Percentiles rank a stretch among this genome's conserved stretches.
phyloP scores from a whole-genome alignment of 2,329 filamentous ascomycete species.

The Samsoniella hepiali region DNA sequence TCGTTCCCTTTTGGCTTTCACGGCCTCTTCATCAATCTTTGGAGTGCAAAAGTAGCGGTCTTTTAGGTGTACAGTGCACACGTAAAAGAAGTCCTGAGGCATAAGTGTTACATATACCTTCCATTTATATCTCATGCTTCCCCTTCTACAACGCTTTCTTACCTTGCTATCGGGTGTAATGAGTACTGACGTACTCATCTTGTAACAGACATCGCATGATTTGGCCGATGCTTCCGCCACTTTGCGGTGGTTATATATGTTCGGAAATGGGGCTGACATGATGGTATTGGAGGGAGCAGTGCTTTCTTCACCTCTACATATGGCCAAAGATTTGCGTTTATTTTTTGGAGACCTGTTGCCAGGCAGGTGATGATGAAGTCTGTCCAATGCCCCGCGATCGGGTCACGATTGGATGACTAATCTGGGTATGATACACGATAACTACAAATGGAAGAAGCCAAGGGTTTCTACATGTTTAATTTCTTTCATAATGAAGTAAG shows the following conservation, averaged over 20 bases:
- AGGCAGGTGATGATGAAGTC: not conserved
- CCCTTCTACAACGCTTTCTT: not conserved
- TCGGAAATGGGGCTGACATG: constrained; percentile 58
- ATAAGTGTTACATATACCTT: not conserved
- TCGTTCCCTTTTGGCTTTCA: constrained; percentile 59
- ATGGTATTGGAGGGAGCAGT: not conserved
- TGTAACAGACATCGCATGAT: constrained; percentile 88
- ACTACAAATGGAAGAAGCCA: no score
- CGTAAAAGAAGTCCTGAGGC: constrained; percentile 79
- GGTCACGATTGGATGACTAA: constrained; percentile 11
- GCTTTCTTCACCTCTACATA: not conserved
- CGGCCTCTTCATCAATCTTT: constrained; percentile 64
- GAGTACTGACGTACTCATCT: constrained; percentile 79
- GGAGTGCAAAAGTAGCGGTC: constrained; percentile 78
- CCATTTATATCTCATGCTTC: no score
- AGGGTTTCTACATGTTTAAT: not conserved
- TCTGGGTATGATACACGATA: not conserved
- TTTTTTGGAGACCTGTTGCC: not conserved
- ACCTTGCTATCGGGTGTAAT: constrained; percentile 90
- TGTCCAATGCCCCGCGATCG: constrained; percentile 1
- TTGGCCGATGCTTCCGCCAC: constrained; percentile 83
- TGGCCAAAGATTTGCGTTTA: not conserved
- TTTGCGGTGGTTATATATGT: constrained; percentile 79
- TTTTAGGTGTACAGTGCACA: constrained; percentile 78
- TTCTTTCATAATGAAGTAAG: no score